phyloP scores from a whole-genome alignment of 192 early-diverging fungal species.

The Coemansia sp. region DNA sequence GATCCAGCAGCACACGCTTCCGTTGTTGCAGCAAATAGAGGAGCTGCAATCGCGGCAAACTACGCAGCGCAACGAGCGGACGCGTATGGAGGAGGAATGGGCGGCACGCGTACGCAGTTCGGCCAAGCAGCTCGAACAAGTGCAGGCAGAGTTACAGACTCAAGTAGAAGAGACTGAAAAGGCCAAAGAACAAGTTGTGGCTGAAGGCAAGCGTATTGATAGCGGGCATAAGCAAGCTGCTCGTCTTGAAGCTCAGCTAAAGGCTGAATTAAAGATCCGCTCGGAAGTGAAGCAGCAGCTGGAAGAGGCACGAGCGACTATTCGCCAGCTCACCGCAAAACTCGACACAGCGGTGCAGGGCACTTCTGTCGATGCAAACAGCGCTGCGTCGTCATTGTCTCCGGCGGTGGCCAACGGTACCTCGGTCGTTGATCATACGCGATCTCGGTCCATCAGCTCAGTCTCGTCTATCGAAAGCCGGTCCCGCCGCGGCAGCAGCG shows the following conservation, averaged over 20 bases:
- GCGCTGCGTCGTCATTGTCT: neutral
- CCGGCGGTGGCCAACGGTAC: neutral
- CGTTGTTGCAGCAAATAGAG: slow-evolving; percentile 52
- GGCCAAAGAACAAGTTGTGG: neutral
- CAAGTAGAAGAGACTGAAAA: slow-evolving; percentile 6
- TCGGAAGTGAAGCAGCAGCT: slow-evolving; percentile 49
- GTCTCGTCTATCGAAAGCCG: slow-evolving; percentile 36
- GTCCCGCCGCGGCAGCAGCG: slow-evolving; percentile 28
- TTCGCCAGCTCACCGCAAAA: slow-evolving; percentile 17
- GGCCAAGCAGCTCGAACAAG: slow-evolving; percentile 14
- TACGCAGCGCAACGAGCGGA: slow-evolving; percentile 30
- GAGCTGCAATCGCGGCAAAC: slow-evolving; percentile 40
- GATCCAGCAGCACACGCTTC: slow-evolving; percentile 48
- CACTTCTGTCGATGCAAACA: neutral
- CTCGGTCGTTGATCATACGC: slow-evolving; percentile 12
- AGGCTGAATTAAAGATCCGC: slow-evolving; percentile 31
- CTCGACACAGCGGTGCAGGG: slow-evolving; percentile 23
- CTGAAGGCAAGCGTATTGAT: slow-evolving; percentile 19
- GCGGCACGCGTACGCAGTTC: slow-evolving; percentile 19
- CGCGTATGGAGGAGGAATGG: slow-evolving; percentile 29
- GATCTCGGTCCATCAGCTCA: slow-evolving; percentile 29
- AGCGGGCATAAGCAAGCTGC: slow-evolving; percentile 4
- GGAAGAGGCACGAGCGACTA: slow-evolving; percentile 26
- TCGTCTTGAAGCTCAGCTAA: slow-evolving; percentile 73
- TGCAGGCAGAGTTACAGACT: slow-evolving; percentile 16